Evolutionary conservation across 495 filamentous ascomycete species (phyloP).

Genomic region (Emericellopsis terricola): DNA sequence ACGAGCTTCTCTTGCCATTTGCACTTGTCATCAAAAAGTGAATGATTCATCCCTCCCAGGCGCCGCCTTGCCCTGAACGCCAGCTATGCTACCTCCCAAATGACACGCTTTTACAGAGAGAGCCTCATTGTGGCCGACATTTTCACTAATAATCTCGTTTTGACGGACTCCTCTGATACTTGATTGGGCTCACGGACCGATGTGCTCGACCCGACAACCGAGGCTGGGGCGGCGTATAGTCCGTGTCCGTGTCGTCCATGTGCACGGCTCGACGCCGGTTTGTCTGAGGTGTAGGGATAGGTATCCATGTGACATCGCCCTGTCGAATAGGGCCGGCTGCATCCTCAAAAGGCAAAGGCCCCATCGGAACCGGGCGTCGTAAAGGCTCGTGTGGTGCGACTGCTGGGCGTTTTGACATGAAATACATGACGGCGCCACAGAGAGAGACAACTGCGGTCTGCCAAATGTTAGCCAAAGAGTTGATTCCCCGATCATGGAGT

Average conservation of each 20-base stretch:
- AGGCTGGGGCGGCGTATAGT: slow-evolving; percentile 15
- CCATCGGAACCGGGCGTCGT: neutral
- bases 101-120: neutral
- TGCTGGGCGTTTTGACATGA: neutral
- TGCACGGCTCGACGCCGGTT: slow-evolving; percentile 11
- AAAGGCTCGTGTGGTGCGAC: neutral
- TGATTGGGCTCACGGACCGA: slow-evolving; percentile 21
- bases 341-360: neutral
- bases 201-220: slow-evolving; percentile 26
- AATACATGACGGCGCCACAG: slow-evolving; percentile 27
- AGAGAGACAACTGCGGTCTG: slow-evolving; percentile 34
- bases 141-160: slow-evolving; percentile 15
- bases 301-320: slow-evolving; percentile 8
- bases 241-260: slow-evolving; percentile 22
- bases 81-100: neutral
- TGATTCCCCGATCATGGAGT: too few relatives aligned
- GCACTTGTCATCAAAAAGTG: too few relatives aligned
- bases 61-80: too few relatives aligned
- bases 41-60: too few relatives aligned
- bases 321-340: neutral
- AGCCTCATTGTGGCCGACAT: too few relatives aligned
- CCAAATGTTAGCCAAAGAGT: too few relatives aligned
- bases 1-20: too few relatives aligned
- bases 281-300: neutral
- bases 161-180: slow-evolving; percentile 15